Evolutionary conservation across 2,329 filamentous ascomycete species (phyloP), one percentile per base, ranked within the genome.

Genomic region (Xylariaceae sp.): DNA sequence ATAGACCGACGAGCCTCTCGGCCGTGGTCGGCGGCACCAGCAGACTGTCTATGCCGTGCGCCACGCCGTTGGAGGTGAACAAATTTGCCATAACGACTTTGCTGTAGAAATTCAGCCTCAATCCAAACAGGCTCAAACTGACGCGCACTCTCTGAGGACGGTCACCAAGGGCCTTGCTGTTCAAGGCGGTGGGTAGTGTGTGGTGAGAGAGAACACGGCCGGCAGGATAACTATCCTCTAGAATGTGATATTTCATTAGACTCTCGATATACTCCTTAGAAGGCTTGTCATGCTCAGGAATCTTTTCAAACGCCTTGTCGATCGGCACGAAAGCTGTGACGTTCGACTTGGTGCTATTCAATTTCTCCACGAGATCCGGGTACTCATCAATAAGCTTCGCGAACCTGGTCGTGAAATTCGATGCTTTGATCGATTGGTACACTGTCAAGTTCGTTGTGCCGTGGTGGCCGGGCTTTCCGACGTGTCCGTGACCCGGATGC

Each of bases 311-410:
- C 0, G 89, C 89, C 40, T 75, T 70, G 63, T 95, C 81, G 1
- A 79, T 82, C 0, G 91, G 91, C 2, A 87, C 86, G 58, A 95
- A 94, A 40, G 93, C 67, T 1, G 91, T 95, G 60, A 85, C 80
- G 65, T 92, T 91, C 19, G 78, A 72, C 27, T 77, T 68, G 2
- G 87, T 92, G 59, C 79, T 78, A 67, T 94, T 93, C 22, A 96
- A 77, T 3, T 82, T 64, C 43, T 85, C 65, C 27, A 92, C 82
- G 1, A 95, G 70, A 42, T 88, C 80, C 1, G 82, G 75, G 61
- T 86, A 83, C 49, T 89, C 75, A 50, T 85, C 75, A 55, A 95
- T 77, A n/a, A 90, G 71, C 61, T 85, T 79, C 22, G 85, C 82
- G 36, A 95, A 84, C 64, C 83, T 86, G 39, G 80, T 86, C 1